A percentile compares a stretch with the other conserved stretches of the same genome.
phyloP scores from a whole-genome alignment of 192 early-diverging fungal species.

The Rhizoclosmatium sp. region DNA sequence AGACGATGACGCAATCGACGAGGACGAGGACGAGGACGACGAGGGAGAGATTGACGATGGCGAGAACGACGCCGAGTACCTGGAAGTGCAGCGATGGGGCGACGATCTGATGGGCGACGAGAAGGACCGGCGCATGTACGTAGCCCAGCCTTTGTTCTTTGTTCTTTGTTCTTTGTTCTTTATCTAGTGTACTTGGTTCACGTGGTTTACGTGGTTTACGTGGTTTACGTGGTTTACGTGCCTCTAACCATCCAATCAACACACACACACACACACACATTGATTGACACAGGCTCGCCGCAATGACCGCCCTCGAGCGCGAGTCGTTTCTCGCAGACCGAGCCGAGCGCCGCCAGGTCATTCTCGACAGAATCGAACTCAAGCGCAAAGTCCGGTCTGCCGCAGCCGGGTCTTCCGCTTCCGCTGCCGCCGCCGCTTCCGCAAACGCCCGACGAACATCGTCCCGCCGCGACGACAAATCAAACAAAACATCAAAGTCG shows the following conservation, averaged over 20 bases:
- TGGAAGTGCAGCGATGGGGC: constrained; percentile 73
- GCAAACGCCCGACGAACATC: neutral
- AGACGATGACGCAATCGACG: constrained; percentile 31
- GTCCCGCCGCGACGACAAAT: neutral
- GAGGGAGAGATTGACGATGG: constrained; percentile 30
- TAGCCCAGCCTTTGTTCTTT: neutral
- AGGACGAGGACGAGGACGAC: constrained; percentile 10
- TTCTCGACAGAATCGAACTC: constrained; percentile 21
- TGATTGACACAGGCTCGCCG: constrained; percentile 51
- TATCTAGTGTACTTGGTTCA: neutral
- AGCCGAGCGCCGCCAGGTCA: constrained; percentile 55
- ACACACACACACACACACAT: neutral
- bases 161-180: neutral
- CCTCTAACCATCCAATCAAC: neutral
- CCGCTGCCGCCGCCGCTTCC: neutral
- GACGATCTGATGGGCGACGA: constrained; percentile 77
- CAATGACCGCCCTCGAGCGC: constrained; percentile 76
- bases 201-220: neutral
- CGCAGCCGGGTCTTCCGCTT: too few relatives aligned
- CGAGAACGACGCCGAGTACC: constrained; percentile 65
- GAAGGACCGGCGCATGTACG: constrained; percentile 59
- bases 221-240: neutral
- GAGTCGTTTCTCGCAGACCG: constrained; percentile 81
- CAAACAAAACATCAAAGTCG: constrained; percentile 2
- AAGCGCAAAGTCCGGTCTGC: constrained; percentile 19